Evolutionary conservation across 2,329 filamentous ascomycete genomes (phyloP), one percentile per base, ranked within the genome.

Genomic region (Cladosporium sp.): DNA sequence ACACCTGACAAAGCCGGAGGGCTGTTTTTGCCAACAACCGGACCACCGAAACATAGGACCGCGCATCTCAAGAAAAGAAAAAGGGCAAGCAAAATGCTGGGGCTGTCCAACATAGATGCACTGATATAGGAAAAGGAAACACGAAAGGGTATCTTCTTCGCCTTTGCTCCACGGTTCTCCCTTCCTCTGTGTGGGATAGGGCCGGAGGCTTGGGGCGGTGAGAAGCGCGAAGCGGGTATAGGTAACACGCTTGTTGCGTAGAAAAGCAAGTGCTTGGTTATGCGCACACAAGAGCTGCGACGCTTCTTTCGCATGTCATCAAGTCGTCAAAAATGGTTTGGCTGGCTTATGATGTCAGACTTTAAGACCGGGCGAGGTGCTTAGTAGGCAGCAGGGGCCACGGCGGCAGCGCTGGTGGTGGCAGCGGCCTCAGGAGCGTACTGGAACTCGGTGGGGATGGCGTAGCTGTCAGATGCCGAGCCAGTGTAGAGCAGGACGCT

Each of bases 241-340:
- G 36, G 25, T 21, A 46, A 28, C 30, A 57, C 56, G 34, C 56
- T 36, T 36, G 56, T 58, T 58, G 58, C 58, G 58, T 34, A 51
- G 48, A 36, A 56, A 63, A 56, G 60, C 49, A 63, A 63, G 60
- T 63, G 60, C 60, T 54, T 63, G 49, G 49, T 13, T 63, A 56
- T 63, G 60, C 56, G 56, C 60, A 63, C 49, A 63, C 60, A 56
- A 63, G 60, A 63, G 60, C 60, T 56, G 62, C 56, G 62, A 58
- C 46, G 53, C 53, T 56, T 64, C 49, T 34, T 54, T 59, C 56
- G 56, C 54, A 51, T 64, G 62, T 64, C 62, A 59, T 64, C 62
- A 64, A 64, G 62, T 64, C 62, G 62, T 64, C 39, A 58, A 51
- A 46, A 30, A 21, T 32, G 25, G 51, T 54, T 58, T 64, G 54